A percentile compares a stretch with the other conserved stretches of the same genome.
These are phyloP conservation scores for Sporothrix brasiliensis DNA, from an alignment of 2,329 filamentous ascomycete genomes.

Conservation along the genomic window DNA sequence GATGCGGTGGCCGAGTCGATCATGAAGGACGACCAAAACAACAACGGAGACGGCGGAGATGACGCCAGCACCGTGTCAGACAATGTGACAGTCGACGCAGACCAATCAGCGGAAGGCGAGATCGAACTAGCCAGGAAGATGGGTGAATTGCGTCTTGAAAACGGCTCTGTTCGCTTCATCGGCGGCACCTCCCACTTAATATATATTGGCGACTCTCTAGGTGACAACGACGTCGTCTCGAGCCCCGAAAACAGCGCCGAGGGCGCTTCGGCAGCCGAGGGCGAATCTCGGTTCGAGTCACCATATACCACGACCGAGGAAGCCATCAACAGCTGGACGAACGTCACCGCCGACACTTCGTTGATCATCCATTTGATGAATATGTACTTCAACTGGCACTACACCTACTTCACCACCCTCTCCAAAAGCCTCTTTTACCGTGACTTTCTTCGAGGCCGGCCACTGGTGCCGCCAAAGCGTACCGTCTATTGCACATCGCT, in stretches of 20 bases:
- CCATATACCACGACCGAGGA: conserved; percentile 57
- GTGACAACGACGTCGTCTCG: conserved; percentile 36
- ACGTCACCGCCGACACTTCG: conserved; percentile 75
- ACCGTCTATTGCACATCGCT: conserved; percentile 84
- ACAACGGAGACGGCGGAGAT: conserved; percentile 42
- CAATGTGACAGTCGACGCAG: conserved; percentile 43
- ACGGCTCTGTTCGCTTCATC: conserved; percentile 86
- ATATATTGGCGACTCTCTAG: conserved; percentile 63
- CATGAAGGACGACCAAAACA: conserved; percentile 45
- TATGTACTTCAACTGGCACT: conserved; percentile 99
- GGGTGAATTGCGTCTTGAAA: conserved; percentile 84
- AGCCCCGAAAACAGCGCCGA: background rate
- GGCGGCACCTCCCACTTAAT: conserved; percentile 94
- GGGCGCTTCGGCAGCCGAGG: conserved; percentile 42
- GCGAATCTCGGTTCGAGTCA: conserved; percentile 50
- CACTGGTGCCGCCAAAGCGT: conserved; percentile 52
- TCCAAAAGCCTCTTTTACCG: conserved; percentile 84
- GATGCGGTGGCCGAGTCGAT: conserved; percentile 60
- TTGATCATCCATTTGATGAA: conserved; percentile 86
- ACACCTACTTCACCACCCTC: conserved; percentile 90
- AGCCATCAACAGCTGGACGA: conserved; percentile 83
- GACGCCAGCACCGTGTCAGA: conserved; percentile 46
- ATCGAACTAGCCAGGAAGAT: conserved; percentile 87
- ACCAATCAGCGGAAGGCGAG: conserved; percentile 59
- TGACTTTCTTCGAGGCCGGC: conserved; percentile 76